Percentiles rank a stretch among this genome's conserved stretches.
Conservation (phyloP, 768 basidiomycete genomes). For the Tricholoma matsutake region DNA sequence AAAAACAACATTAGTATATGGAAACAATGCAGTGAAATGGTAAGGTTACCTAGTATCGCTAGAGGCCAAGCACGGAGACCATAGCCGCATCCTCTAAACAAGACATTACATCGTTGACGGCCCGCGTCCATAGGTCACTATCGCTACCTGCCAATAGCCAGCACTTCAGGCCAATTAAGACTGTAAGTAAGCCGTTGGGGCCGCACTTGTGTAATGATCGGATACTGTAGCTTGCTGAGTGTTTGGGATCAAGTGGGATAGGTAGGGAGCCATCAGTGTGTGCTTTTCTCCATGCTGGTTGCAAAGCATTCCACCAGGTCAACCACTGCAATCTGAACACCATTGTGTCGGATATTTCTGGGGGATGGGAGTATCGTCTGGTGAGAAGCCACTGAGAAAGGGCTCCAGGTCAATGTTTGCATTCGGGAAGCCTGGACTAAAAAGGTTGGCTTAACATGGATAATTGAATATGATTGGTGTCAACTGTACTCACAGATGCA, state of each 20-base stretch:
- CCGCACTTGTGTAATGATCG: too few species aligned
- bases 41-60: neutral
- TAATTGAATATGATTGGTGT: neutral
- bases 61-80: neutral
- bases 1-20: neutral
- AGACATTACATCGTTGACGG: neutral
- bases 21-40: neutral
- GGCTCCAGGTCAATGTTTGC: neutral
- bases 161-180: neutral
- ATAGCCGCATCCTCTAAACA: neutral
- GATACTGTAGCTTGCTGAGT: too few species aligned
- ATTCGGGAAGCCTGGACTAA: neutral
- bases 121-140: neutral
- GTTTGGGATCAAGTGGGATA: neutral
- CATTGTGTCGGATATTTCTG: too few species aligned
- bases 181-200: neutral
- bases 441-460: neutral
- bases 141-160: neutral
- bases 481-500: neutral
- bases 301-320: neutral
- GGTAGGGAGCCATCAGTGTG: neutral
- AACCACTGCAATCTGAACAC: neutral
- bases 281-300: neutral
- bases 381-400: neutral
- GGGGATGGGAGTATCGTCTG: too few species aligned